A percentile compares a stretch with the other conserved stretches of the same genome.
These are phyloP conservation scores for Colletotrichum falcatum DNA, from an alignment of 2,329 filamentous ascomycete species.

Conservation along the genomic window DNA sequence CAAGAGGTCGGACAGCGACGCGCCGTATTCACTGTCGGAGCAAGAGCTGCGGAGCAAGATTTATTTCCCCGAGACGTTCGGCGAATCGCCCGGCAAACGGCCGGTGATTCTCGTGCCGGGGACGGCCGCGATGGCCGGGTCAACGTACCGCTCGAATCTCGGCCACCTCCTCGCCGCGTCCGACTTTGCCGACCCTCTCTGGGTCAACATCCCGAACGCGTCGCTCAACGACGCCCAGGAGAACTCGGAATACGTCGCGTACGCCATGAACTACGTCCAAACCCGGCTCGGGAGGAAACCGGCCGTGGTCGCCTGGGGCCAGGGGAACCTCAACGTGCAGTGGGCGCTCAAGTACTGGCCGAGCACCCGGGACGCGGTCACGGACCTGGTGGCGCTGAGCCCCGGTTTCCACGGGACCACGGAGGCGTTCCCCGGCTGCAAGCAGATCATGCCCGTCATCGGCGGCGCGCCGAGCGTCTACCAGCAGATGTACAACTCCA, in stretches of 20 bases:
- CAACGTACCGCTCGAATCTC: slow-evolving; percentile 60
- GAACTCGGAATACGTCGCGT: slow-evolving; percentile 67
- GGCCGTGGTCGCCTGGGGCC: slow-evolving; percentile 64
- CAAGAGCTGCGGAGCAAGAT: slow-evolving; percentile 61
- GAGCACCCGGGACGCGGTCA: slow-evolving; percentile 56
- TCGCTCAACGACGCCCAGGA: slow-evolving; percentile 61
- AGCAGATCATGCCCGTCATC: not conserved
- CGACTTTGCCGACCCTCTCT: slow-evolving; percentile 61
- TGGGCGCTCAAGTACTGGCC: slow-evolving; percentile 71
- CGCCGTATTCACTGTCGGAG: slow-evolving; percentile 62
- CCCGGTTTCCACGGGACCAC: slow-evolving; percentile 58
- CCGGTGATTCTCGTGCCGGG: slow-evolving; percentile 66
- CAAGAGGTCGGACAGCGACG: slow-evolving; percentile 54
- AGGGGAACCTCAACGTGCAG: slow-evolving; percentile 65
- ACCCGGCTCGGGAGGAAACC: slow-evolving; percentile 54
- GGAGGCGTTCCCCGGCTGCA: slow-evolving; percentile 20
- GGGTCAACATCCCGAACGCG: slow-evolving; percentile 66
- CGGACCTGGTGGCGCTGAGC: slow-evolving; percentile 64
- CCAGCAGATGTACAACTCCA: slow-evolving; percentile 60
- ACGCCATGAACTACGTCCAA: slow-evolving; percentile 68
- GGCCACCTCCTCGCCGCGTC: slow-evolving; percentile 59
- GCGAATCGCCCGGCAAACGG: slow-evolving; percentile 53
- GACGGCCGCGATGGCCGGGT: slow-evolving; percentile 52
- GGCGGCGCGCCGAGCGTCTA: slow-evolving; percentile 52
- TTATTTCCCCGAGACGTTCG: slow-evolving; percentile 62